Percentiles rank a stretch among this genome's conserved stretches.
These are phyloP conservation scores for Vitis hybrid DNA, from an alignment of 177 flowering plant genomes.

Conservation along the genomic window DNA sequence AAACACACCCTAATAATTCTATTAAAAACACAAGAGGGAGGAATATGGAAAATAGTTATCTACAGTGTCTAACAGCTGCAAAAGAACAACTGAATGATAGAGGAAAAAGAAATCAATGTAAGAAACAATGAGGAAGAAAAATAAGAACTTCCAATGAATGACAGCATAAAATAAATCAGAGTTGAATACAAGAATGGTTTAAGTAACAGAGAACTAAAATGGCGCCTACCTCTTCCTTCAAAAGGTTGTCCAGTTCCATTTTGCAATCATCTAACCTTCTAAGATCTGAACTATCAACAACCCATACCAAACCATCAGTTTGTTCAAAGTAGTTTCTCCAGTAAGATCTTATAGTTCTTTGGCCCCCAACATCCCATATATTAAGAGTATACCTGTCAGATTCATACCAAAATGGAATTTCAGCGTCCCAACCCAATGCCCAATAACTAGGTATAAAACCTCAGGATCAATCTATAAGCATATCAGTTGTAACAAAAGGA, in stretches of 20 bases:
- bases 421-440: neutral
- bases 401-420: neutral
- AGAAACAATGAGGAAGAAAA: no score
- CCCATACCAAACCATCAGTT: constrained; percentile 98
- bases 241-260: constrained; percentile 87
- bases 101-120: neutral
- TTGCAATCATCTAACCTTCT: constrained; percentile 91
- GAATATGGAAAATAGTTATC: no score
- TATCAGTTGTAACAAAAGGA: no score
- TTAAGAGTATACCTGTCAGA: constrained; percentile 75
- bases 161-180: neutral
- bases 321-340: constrained; percentile 99
- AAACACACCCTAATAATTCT: neutral
- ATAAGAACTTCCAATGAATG: neutral
- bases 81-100: neutral
- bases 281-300: constrained; percentile 98
- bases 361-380: constrained; percentile 99
- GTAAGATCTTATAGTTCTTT: constrained; percentile 89
- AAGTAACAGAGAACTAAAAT: neutral
- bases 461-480: neutral
- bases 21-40: neutral
- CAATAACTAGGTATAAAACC: neutral
- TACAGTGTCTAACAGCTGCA: neutral
- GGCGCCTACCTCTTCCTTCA: constrained; percentile 89
- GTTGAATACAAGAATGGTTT: neutral